Conservation (phyloP, 768 basidiomycete species). For the Calocera viscosa region DNA sequence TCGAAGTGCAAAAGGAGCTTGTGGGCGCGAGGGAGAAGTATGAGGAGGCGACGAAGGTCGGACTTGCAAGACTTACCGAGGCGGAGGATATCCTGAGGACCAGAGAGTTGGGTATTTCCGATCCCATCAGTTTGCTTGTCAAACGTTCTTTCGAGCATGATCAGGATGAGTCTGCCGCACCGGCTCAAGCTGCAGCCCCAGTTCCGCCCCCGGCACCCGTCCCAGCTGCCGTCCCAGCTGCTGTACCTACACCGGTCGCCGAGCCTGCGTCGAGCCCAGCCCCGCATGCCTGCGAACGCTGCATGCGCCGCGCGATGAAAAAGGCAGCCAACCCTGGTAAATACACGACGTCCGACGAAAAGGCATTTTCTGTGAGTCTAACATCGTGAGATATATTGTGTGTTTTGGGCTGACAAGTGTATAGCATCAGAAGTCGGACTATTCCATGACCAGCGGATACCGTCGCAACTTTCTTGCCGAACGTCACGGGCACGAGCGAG, state of each 20-base stretch:
- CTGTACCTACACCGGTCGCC: not conserved
- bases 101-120: not conserved
- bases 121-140: not conserved
- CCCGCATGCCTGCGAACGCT: not conserved
- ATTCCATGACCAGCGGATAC: not conserved
- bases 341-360: not conserved
- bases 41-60: conserved; percentile 1
- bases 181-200: not conserved
- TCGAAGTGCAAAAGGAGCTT: conserved; percentile 1
- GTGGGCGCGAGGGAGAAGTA: not conserved
- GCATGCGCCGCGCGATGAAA: not conserved
- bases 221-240: not conserved
- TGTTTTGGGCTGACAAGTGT: not conserved
- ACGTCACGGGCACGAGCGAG: not conserved
- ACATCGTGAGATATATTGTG: not conserved
- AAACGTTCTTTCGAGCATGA: not conserved
- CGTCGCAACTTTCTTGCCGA: conserved; percentile 4
- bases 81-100: conserved; percentile 3
- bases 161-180: not conserved
- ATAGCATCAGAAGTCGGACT: not conserved
- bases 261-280: not conserved
- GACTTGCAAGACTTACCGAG: not conserved
- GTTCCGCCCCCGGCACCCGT: not conserved
- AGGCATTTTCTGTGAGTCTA: not conserved
- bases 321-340: not conserved